A percentile compares a stretch with the other conserved stretches of the same genome.
Conservation (phyloP, 768 basidiomycete genomes). For the Suillus paluster region DNA sequence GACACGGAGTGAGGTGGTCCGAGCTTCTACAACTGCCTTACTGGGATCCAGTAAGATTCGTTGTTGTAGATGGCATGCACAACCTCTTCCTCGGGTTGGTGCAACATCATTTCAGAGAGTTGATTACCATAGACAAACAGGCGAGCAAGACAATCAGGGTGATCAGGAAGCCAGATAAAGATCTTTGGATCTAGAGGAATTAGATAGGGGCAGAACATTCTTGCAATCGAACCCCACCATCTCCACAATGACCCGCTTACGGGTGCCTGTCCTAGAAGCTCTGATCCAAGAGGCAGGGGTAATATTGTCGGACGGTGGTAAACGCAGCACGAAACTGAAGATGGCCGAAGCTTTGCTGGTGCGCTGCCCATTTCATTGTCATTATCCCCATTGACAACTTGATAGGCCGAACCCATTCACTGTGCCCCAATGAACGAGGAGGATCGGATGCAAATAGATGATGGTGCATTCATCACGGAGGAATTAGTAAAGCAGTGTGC, state of each 20-base stretch:
- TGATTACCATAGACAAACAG: slow-evolving; percentile 13
- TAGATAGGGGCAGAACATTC: neutral
- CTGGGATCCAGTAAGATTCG: slow-evolving; percentile 33
- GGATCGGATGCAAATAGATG: neutral
- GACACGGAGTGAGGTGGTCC: slow-evolving; percentile 32
- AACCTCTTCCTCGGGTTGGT: slow-evolving; percentile 31
- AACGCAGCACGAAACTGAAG: neutral
- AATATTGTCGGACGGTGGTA: neutral
- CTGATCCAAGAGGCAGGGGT: slow-evolving; percentile 5
- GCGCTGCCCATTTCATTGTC: neutral
- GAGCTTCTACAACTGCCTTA: slow-evolving; percentile 37
- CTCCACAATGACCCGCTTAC: neutral
- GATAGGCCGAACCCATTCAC: neutral
- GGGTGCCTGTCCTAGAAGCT: neutral
- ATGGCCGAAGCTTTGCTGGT: neutral
- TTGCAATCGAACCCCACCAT: neutral
- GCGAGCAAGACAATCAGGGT: neutral
- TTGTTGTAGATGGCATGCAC: slow-evolving; percentile 43
- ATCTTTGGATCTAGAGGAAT: neutral
- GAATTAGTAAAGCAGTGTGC: slow-evolving; percentile 5
- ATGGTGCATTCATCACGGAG: neutral
- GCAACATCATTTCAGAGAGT: slow-evolving; percentile 14
- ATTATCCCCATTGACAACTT: neutral
- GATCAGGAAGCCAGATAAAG: neutral
- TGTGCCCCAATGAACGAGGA: neutral